Conservation (phyloP, 768 basidiomycete species). For the Boletus eberwhitei region DNA sequence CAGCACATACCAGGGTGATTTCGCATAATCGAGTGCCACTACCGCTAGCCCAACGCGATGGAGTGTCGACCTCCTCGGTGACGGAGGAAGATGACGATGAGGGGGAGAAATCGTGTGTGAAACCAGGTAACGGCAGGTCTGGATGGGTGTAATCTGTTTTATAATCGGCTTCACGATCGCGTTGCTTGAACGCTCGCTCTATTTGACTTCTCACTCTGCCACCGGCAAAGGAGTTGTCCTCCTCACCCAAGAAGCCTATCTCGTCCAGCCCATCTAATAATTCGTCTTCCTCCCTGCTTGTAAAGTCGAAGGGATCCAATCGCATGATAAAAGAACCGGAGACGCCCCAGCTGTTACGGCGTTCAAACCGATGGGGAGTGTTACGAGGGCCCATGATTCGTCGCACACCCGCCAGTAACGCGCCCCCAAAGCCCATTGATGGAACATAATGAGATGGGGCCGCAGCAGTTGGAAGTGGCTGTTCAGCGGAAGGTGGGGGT, state of each 20-base stretch:
- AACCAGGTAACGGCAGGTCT: slow-evolving; percentile 51
- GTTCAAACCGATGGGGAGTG: slow-evolving; percentile 11
- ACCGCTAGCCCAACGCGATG: slow-evolving; percentile 19
- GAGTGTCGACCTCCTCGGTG: slow-evolving; percentile 47
- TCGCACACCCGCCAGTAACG: slow-evolving; percentile 45
- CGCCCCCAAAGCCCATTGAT: slow-evolving; percentile 63
- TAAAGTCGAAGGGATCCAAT: slow-evolving; percentile 28
- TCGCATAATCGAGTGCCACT: slow-evolving; percentile 30
- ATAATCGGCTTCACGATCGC: slow-evolving; percentile 39
- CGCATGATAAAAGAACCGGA: slow-evolving; percentile 29
- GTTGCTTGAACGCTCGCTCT: slow-evolving; percentile 25
- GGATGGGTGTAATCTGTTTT: slow-evolving; percentile 65
- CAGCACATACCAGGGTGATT: slow-evolving; percentile 60
- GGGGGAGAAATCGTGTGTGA: slow-evolving; percentile 63
- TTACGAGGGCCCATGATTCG: slow-evolving; percentile 22
- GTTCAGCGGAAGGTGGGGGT: slow-evolving; percentile 18
- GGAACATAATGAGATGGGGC: slow-evolving; percentile 56
- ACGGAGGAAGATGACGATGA: slow-evolving; percentile 20
- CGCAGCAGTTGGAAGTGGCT: slow-evolving; percentile 35
- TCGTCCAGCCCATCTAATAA: slow-evolving; percentile 18
- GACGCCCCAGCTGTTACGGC: slow-evolving; percentile 20
- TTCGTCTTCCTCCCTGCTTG: slow-evolving; percentile 10
- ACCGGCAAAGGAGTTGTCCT: slow-evolving; percentile 1
- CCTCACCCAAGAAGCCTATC: slow-evolving; percentile 16
- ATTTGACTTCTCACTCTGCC: slow-evolving; percentile 20